Evolutionary conservation across 163 green algal genomes (phyloP).

Genomic region (Trebouxia gelatinosa): DNA sequence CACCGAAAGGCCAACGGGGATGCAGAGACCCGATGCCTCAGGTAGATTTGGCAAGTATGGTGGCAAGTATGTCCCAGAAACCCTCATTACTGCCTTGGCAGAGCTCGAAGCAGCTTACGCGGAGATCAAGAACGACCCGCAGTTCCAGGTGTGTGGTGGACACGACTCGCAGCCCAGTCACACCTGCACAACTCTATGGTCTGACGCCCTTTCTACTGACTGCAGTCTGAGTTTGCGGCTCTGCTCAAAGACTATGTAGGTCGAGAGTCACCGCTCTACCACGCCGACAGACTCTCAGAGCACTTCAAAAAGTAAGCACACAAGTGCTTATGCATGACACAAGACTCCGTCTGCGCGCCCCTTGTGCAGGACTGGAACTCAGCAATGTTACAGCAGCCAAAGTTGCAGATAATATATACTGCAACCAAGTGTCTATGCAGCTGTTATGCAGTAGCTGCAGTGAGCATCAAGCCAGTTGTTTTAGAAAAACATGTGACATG

Average conservation of each 20-base stretch:
- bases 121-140: slow-evolving; percentile 65
- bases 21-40: slow-evolving; percentile 50
- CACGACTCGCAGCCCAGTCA: background rate
- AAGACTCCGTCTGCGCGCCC: too few species aligned
- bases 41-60: slow-evolving; percentile 67
- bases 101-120: slow-evolving; percentile 89
- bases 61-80: slow-evolving; percentile 95
- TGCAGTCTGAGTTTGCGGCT: slow-evolving; percentile 83
- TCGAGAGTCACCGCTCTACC: slow-evolving; percentile 92
- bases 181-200: background rate
- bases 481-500: too few species aligned
- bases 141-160: slow-evolving; percentile 67
- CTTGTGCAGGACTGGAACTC: too few species aligned
- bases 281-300: slow-evolving; percentile 90
- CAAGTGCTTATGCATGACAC: too few species aligned
- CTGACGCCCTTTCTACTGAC: background rate
- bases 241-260: slow-evolving; percentile 98
- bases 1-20: slow-evolving; percentile 8
- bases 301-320: slow-evolving; percentile 77
- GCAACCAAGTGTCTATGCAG: too few species aligned
- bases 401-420: too few species aligned
- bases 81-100: slow-evolving; percentile 88
- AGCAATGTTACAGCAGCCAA: too few species aligned
- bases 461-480: too few species aligned
- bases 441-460: too few species aligned